Evolutionary conservation across 116 monocot genomes (phyloP), one percentile per base, ranked within the genome.

Genomic region (Iris pallida): DNA sequence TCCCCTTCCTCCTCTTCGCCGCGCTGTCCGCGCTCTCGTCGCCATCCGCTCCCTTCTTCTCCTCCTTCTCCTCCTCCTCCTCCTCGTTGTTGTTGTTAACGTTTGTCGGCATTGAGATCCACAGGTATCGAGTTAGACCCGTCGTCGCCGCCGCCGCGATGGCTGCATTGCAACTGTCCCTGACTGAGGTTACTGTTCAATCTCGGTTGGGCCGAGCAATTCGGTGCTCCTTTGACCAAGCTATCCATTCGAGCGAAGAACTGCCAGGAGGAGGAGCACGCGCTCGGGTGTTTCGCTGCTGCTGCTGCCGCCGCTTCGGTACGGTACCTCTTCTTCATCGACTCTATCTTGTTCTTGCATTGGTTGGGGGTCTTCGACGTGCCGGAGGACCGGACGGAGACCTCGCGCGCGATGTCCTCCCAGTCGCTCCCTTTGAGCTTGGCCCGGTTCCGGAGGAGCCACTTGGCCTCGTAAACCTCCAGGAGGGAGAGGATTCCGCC

Each of bases 301-400:
- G 61, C 63, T 18, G 20, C 6, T n/a, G 43, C 45, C 14, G 75
- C 75, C 2, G 83, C 76, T 69, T 89, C 89, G 10, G 85, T 60
- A 8, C 89, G 71, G 73, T 78, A 89, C 46, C 89, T 45, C 73
- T 89, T 89, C 85, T 89, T 89, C 89, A 89, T 85, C 2, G 89
- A 85, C 73, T 89, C 89, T 20, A 89, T 80, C 78, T 89, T 89
- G 85, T 89, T 89, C 89, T 89, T 89, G 85, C 89, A 89, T 57
- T 89, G 89, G 60, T 57, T 89, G 42, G 89, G 80, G n/a, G 80
- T 89, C 73, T 85, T 89, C 7, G 42, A 8, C 16, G 53, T 62
- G 13, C 75, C 73, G 0, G 75, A 71, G n/a, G 60, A 73, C 13
- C 76, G 54, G 8, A 46, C 48, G 2, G 85, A 89, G 16, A 89